Percentiles rank a stretch among this genome's conserved stretches.
Conservation (phyloP, 805 yeast genomes). For the Middelhovenomyces tepae region DNA sequence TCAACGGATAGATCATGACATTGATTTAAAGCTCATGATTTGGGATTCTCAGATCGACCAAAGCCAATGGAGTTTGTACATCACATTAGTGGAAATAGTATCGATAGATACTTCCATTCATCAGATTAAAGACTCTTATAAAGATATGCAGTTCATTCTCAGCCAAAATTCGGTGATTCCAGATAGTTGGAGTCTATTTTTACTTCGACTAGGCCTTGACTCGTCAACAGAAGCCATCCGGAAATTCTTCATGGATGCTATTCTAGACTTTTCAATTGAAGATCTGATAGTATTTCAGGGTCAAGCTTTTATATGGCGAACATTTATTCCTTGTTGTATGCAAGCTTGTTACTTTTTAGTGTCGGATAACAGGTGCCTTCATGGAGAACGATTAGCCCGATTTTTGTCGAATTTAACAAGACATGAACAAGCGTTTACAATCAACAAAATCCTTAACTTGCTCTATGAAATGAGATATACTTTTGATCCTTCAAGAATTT, state of each 20-base stretch:
- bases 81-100: conserved; percentile 68
- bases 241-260: conserved; percentile 47
- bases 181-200: conserved; percentile 61
- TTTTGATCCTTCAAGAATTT: conserved; percentile 66
- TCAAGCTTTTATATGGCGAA: conserved; percentile 32
- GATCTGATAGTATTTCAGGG: conserved; percentile 41
- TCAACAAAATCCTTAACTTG: conserved; percentile 33
- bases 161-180: conserved; percentile 44
- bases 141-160: conserved; percentile 51
- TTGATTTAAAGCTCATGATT: conserved; percentile 33
- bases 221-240: conserved; percentile 74
- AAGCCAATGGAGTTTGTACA: conserved; percentile 60
- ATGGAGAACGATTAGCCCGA: conserved; percentile 43
- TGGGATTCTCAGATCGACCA: conserved; percentile 37
- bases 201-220: conserved; percentile 67
- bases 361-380: conserved; percentile 36
- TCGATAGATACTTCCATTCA: conserved; percentile 81
- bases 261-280: conserved; percentile 42
- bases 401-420: conserved; percentile 38
- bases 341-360: conserved; percentile 52
- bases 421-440: conserved; percentile 21
- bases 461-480: conserved; percentile 41
- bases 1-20: conserved; percentile 24
- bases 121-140: conserved; percentile 70
- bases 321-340: conserved; percentile 52